These are phyloP conservation scores for Geotrichum candidum DNA, from an alignment of 1,139 yeast species.

Conservation along the genomic window DNA sequence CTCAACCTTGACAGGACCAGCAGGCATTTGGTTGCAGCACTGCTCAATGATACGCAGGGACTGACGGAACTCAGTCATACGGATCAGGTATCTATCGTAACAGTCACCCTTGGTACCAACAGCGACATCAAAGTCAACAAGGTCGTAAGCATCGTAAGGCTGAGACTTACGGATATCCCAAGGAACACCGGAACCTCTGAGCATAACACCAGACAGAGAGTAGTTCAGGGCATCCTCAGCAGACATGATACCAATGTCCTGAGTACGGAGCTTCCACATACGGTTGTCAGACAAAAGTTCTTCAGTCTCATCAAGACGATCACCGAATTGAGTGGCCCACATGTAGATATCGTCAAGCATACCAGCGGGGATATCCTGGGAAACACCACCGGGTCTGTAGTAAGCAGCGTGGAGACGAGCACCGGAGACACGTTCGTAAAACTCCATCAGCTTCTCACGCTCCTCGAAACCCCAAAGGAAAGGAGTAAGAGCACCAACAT, in stretches of 20 bases:
- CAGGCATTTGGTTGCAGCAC: conserved; percentile 87
- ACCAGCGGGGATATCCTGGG: conserved; percentile 84
- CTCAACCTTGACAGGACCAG: conserved; percentile 88
- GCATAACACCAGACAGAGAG: conserved; percentile 80
- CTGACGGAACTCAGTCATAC: conserved; percentile 92
- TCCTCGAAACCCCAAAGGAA: conserved; percentile 94
- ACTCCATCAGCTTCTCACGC: conserved; percentile 89
- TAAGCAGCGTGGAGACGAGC: conserved; percentile 87
- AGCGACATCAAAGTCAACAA: conserved; percentile 79
- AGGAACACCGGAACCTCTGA: conserved; percentile 86
- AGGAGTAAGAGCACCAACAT: conserved; percentile 91
- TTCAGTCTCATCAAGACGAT: conserved; percentile 85
- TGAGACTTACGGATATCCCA: conserved; percentile 81
- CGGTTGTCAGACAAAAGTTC: conserved; percentile 86
- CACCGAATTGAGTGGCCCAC: conserved; percentile 97
- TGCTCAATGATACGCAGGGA: conserved; percentile 84
- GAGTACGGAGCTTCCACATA: conserved; percentile 86
- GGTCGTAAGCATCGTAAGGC: conserved; percentile 86
- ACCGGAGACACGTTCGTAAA: conserved; percentile 85
- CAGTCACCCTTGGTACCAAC: conserved; percentile 88
- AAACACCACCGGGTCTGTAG: conserved; percentile 88
- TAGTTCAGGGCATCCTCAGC: conserved; percentile 86
- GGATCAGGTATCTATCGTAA: conserved; percentile 78
- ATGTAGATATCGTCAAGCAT: conserved; percentile 82
- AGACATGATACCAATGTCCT: conserved; percentile 71